Evolutionary conservation across 345 rosid genomes (phyloP), one percentile per base, ranked within the genome.

Genomic region (Salix purpurea): DNA sequence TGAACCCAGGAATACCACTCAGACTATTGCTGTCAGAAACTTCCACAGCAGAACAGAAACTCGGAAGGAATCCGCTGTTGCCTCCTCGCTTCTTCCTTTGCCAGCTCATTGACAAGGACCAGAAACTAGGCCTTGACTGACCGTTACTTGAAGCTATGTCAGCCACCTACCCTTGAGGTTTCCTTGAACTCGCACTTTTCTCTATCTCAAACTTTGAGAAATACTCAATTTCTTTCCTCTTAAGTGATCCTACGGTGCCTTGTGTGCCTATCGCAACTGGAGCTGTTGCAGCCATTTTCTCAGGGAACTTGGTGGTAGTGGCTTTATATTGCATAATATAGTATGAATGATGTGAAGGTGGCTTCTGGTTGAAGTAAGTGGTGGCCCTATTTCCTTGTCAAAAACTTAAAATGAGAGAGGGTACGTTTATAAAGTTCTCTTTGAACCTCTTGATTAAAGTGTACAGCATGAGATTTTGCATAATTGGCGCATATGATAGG

Each of bases 201-300:
- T 79, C 83, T 48, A 68, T 16, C 72, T 84, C 88, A 32, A 82
- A 75, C 80, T 67, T 87, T 85, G 81, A 84, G 85, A 91, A 92
- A 74, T 87, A 87, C 62, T 94, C 96, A 26, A 94, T 91, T 72
- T 94, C 97, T 83, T 84, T 89, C 80, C 87, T 90, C 4, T 92
- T 84, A 48, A 92, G 91, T 12, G 96, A 89, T 80, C 96, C 98
- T 5, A 94, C 86, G 0, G 93, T 94, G 56, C 98, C 98, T 80
- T 87, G 79, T 10, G 96, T 91, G 67, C 98, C 98, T 42, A 92
- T 84, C 10, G 94, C 90, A 28, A 91, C 85, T 21, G 79, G 97
- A 83, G 91, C 72, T 52, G 83, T 67, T 78, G 85, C 84, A 15
- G 88, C 75, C 89, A 90, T 87, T 70, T 79, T 84, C 32, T 74